These are phyloP conservation scores for Penicillium nordicum DNA, from an alignment of 2,329 filamentous ascomycete species.

Conservation along the genomic window DNA sequence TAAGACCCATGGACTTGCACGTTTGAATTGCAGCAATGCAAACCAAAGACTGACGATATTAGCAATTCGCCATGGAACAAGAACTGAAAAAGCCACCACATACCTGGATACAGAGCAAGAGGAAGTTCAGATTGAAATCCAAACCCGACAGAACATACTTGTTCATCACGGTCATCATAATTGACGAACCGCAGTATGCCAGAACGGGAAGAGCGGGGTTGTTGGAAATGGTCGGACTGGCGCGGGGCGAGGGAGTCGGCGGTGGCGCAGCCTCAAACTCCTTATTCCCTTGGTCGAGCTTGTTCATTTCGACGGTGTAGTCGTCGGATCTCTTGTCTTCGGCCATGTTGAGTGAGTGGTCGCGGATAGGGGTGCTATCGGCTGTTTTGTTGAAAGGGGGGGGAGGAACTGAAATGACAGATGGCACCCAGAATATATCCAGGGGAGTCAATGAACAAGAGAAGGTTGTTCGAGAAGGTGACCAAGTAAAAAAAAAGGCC, in stretches of 20 bases:
- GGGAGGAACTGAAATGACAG: slow-evolving; percentile 1
- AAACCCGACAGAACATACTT: slow-evolving; percentile 94
- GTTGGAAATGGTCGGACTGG: slow-evolving; percentile 57
- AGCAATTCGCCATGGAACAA: slow-evolving; percentile 7
- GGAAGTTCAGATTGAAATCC: slow-evolving; percentile 94
- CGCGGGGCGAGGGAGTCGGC: slow-evolving; percentile 35
- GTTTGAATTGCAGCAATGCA: slow-evolving; percentile 80
- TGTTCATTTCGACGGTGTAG: slow-evolving; percentile 67
- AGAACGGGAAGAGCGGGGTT: slow-evolving; percentile 77
- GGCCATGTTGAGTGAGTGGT: slow-evolving; percentile 58
- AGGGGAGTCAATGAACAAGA: slow-evolving; percentile 1
- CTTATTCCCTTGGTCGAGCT: slow-evolving; percentile 52
- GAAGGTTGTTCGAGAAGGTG: not conserved
- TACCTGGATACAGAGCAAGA: slow-evolving; percentile 91
- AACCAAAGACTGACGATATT: slow-evolving; percentile 67
- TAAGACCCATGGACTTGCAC: slow-evolving; percentile 77
- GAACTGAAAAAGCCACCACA: slow-evolving; percentile 27
- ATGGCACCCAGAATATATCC: slow-evolving; percentile 2
- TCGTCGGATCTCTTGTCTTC: slow-evolving; percentile 86
- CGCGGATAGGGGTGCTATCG: slow-evolving; percentile 6
- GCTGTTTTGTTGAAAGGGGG: not conserved
- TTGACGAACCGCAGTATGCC: slow-evolving; percentile 92
- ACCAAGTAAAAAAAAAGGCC: slow-evolving; percentile 2
- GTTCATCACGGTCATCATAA: slow-evolving; percentile 99
- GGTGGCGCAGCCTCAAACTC: slow-evolving; percentile 41